These are phyloP conservation scores for Amanita subjunquillea DNA, from an alignment of 768 basidiomycete species.

Conservation along the genomic window DNA sequence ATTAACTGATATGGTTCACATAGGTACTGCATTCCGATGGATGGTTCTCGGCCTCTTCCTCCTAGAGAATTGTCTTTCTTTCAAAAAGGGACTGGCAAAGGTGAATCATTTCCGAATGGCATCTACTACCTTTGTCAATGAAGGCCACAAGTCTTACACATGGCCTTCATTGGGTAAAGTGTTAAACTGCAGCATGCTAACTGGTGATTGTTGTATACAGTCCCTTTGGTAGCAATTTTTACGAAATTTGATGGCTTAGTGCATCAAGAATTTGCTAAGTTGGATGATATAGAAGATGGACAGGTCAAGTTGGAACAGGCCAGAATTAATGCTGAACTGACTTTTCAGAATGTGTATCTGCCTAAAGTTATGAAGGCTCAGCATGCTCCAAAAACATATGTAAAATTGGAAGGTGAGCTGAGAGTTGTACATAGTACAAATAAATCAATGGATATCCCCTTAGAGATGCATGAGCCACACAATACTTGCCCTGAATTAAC, in stretches of 20 bases:
- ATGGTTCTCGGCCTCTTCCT: not conserved
- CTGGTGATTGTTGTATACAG: not conserved
- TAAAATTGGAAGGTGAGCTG: not conserved
- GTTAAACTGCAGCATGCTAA: not conserved
- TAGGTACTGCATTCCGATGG: not conserved
- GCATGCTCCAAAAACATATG: not conserved
- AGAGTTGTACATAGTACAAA: not conserved
- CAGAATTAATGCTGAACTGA: not conserved
- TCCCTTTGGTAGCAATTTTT: not conserved
- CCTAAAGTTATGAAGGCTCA: not conserved
- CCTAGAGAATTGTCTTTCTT: not conserved
- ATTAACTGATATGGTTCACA: not conserved
- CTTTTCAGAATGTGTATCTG: not conserved
- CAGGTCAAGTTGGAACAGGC: not conserved
- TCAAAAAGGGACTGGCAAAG: constrained; percentile 10
- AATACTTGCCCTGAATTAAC: not conserved
- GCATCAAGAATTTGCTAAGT: too few species aligned
- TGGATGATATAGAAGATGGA: too few species aligned
- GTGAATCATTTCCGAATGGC: constrained; percentile 6
- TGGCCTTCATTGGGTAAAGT: too few species aligned
- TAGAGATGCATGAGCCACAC: not conserved
- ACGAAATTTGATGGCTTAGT: not conserved
- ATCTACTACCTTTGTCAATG: not conserved
- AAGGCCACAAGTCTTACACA: too few species aligned
- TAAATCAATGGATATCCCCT: not conserved